These are phyloP conservation scores for Phytophthora palmivora DNA, from an alignment of 352 stramenopile species.

Conservation along the genomic window DNA sequence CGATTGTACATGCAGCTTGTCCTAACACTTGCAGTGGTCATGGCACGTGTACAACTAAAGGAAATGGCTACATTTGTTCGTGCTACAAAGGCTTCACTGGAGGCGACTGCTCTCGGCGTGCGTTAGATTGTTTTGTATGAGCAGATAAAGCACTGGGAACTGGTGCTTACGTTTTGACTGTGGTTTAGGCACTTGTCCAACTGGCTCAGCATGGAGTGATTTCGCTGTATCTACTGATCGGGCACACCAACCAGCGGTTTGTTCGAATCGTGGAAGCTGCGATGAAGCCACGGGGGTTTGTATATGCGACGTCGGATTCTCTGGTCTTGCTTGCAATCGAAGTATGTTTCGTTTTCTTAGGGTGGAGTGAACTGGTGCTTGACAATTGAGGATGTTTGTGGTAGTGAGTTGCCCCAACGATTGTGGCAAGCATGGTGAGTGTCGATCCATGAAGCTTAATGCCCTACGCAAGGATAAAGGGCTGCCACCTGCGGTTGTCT, in stretches of 20 bases:
- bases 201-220: constrained; percentile 65
- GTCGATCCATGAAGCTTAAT: constrained; percentile 72
- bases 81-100: constrained; percentile 90
- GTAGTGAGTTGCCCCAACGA: constrained; percentile 72
- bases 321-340: constrained; percentile 78
- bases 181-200: constrained; percentile 56
- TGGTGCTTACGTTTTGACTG: background rate
- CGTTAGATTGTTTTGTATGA: background rate
- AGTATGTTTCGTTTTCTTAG: constrained; percentile 39
- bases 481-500: constrained; percentile 50
- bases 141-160: too few species aligned
- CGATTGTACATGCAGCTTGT: constrained; percentile 45
- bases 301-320: constrained; percentile 80
- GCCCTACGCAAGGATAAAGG: constrained; percentile 70
- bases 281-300: constrained; percentile 72
- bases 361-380: background rate
- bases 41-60: constrained; percentile 61
- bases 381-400: background rate
- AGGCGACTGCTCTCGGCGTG: constrained; percentile 91
- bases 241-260: constrained; percentile 60
- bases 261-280: constrained; percentile 75
- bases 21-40: constrained; percentile 69
- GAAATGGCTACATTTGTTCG: constrained; percentile 76
- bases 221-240: constrained; percentile 57
- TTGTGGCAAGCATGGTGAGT: constrained; percentile 75